phyloP scores from a whole-genome alignment of 176 grass and related monocot genomes.

The Oryza nivara region DNA sequence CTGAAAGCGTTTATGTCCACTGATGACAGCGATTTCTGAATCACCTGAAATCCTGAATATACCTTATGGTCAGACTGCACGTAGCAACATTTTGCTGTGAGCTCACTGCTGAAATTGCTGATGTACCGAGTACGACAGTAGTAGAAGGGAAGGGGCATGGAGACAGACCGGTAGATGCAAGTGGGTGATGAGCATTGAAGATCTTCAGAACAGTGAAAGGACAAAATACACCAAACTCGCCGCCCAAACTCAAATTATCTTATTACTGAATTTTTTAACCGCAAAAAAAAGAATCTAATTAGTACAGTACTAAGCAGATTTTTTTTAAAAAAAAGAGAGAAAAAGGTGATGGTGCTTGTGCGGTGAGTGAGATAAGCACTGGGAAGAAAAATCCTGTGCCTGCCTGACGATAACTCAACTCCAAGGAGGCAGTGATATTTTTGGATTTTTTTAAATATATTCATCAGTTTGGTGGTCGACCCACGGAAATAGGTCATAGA shows the following conservation, averaged over 20 bases:
- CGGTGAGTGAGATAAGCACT: slow-evolving; percentile 12
- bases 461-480: slow-evolving; percentile 28
- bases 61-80: neutral
- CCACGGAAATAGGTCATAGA: neutral
- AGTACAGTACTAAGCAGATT: neutral
- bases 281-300: neutral
- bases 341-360: neutral
- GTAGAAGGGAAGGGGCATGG: too few relatives aligned
- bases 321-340: neutral
- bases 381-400: neutral
- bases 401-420: neutral
- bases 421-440: neutral
- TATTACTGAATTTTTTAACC: neutral
- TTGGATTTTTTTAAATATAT: too few relatives aligned
- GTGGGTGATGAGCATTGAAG: neutral
- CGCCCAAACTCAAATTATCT: slow-evolving; percentile 1
- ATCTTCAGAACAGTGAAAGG: neutral
- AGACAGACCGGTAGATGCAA: neutral
- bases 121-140: neutral
- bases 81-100: neutral
- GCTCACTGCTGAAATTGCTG: neutral
- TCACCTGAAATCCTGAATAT: neutral
- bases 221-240: neutral
- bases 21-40: neutral
- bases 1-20: neutral